These are phyloP conservation scores for Ruellia speciosa DNA, from an alignment of 305 asterid species.

Conservation along the genomic window DNA sequence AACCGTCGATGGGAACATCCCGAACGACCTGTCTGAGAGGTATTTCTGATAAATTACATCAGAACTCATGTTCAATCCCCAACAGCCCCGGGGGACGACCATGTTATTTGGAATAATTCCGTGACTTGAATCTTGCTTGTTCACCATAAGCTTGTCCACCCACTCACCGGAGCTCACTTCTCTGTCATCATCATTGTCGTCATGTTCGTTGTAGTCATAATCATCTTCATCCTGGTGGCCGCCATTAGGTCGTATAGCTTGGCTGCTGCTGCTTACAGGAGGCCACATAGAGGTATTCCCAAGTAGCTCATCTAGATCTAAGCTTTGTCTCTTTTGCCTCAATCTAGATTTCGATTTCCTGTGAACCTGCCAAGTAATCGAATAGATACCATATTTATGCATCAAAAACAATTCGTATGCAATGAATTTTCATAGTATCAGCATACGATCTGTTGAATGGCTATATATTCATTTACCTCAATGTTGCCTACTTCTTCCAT, in stretches of 20 bases:
- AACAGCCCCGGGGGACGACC: neutral
- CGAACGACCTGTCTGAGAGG: neutral
- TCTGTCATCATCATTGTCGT: constrained; percentile 26
- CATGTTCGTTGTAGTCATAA: neutral
- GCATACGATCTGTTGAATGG: neutral
- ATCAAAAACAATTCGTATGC: too few species aligned
- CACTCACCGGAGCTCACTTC: constrained; percentile 42
- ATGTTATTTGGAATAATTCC: neutral
- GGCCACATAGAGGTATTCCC: constrained; percentile 83
- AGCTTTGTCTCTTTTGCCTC: constrained; percentile 57
- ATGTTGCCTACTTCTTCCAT: constrained; percentile 3
- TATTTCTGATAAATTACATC: neutral
- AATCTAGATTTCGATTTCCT: constrained; percentile 27
- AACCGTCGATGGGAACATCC: neutral
- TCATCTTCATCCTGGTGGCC: neutral
- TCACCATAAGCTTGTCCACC: constrained; percentile 60
- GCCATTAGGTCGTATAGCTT: constrained; percentile 23
- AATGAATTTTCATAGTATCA: neutral
- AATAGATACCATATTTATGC: neutral
- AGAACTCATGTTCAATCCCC: neutral
- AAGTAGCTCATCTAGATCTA: constrained; percentile 74
- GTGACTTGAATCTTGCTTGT: constrained; percentile 3
- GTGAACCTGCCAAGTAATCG: neutral
- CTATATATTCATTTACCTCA: constrained; percentile 4
- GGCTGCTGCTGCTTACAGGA: constrained; percentile 31